Conservation (phyloP, 257 asterid genomes). For the Jacaranda mimosifolia region DNA sequence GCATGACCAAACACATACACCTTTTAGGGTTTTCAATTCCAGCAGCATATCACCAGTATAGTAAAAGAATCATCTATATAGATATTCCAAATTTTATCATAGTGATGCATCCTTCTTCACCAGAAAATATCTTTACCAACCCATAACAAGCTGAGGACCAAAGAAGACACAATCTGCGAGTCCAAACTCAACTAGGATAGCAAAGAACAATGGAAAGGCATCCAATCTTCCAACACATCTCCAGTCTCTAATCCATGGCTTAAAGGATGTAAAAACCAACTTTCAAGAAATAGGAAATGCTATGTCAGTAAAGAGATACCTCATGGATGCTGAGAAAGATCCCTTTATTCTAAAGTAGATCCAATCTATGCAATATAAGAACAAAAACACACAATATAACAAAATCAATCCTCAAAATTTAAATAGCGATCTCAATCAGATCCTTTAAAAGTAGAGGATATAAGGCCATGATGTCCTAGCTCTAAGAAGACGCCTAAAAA, state of each 20-base stretch:
- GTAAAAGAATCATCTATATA: constrained; percentile 12
- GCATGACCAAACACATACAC: constrained; percentile 23
- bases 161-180: constrained; percentile 15
- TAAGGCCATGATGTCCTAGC: background rate
- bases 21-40: constrained; percentile 12
- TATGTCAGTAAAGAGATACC: constrained; percentile 25
- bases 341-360: constrained; percentile 2
- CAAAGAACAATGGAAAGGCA: constrained; percentile 10
- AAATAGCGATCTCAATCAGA: constrained; percentile 17
- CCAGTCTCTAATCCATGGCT: constrained; percentile 28
- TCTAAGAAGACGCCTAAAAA: constrained; percentile 15
- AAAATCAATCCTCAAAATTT: constrained; percentile 27
- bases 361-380: constrained; percentile 27
- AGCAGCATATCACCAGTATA: constrained; percentile 30
- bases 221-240: constrained; percentile 30
- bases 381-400: constrained; percentile 26
- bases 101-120: constrained; percentile 31
- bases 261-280: constrained; percentile 31
- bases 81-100: constrained; percentile 12
- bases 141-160: constrained; percentile 22
- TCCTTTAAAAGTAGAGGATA: constrained; percentile 21
- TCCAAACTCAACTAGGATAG: constrained; percentile 36
- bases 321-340: constrained; percentile 28
- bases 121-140: constrained; percentile 20
- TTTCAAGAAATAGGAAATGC: constrained; percentile 22